phyloP scores from a whole-genome alignment of 2,329 filamentous ascomycete species.

The Trichoderma sp. region DNA sequence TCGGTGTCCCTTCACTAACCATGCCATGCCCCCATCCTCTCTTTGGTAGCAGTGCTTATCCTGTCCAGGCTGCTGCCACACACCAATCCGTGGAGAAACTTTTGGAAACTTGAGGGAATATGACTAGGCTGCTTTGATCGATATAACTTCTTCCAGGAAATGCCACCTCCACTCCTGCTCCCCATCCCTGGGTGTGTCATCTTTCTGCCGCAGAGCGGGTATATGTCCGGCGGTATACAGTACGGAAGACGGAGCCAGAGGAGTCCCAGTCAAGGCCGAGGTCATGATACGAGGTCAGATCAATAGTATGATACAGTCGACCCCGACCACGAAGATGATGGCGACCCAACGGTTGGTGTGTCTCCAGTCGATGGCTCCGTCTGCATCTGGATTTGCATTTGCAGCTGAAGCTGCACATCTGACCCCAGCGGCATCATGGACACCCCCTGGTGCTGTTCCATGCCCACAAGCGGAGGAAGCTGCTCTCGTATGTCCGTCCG shows the following conservation, averaged over 20 bases:
- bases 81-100: not conserved
- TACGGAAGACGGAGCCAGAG: not conserved
- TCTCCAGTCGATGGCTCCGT: not conserved
- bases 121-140: not conserved
- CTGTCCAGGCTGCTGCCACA: not conserved
- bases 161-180: not conserved
- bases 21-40: not conserved
- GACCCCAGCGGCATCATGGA: not conserved
- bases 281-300: not conserved
- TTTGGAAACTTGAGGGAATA: not conserved
- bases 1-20: not conserved
- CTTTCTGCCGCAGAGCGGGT: not conserved
- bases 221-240: not conserved
- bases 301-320: slow-evolving; percentile 13
- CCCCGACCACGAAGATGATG: slow-evolving; percentile 14
- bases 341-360: not conserved
- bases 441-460: not conserved
- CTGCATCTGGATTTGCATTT: slow-evolving; percentile 7
- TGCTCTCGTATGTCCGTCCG: slow-evolving; percentile 13
- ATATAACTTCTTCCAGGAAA: not conserved
- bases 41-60: not conserved
- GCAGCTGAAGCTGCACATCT: not conserved
- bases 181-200: too few species aligned
- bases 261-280: not conserved
- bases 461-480: not conserved